Evolutionary conservation across 1,139 yeast genomes (phyloP).

Genomic region (Debaryomyces sp.): DNA sequence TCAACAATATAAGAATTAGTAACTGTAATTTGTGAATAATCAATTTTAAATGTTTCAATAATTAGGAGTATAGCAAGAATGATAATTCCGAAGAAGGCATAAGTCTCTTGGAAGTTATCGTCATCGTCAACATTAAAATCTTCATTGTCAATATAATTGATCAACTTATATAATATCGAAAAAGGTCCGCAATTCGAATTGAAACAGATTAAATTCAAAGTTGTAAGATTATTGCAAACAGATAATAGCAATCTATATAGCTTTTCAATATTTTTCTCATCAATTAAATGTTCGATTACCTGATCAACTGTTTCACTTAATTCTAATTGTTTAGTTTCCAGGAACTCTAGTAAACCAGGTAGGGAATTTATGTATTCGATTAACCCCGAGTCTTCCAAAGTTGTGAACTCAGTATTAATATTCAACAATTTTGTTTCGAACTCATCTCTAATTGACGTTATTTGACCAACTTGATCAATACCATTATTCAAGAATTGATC

Average conservation of each 20-base stretch:
- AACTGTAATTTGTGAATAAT: constrained; percentile 26
- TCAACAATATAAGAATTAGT: constrained; percentile 37
- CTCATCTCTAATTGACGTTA: constrained; percentile 12
- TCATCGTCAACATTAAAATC: constrained; percentile 46
- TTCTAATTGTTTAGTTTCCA: constrained; percentile 42
- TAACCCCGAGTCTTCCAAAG: constrained; percentile 54
- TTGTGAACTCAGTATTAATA: constrained; percentile 56
- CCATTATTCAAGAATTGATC: constrained; percentile 27
- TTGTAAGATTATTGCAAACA: constrained; percentile 40
- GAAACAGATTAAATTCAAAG: constrained; percentile 46
- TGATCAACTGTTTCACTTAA: constrained; percentile 34
- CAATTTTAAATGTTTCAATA: constrained; percentile 46
- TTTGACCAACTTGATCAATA: constrained; percentile 20
- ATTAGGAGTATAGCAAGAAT: constrained; percentile 53
- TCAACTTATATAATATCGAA: constrained; percentile 28
- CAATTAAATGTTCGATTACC: constrained; percentile 42
- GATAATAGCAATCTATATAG: constrained; percentile 53
- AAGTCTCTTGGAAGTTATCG: constrained; percentile 67
- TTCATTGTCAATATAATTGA: constrained; percentile 38
- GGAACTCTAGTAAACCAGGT: constrained; percentile 36
- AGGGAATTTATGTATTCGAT: constrained; percentile 35
- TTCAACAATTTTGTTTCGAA: constrained; percentile 41
- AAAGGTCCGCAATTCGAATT: constrained; percentile 26
- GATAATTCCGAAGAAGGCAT: constrained; percentile 65
- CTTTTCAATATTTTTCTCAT: constrained; percentile 42